Evolutionary conservation across 2,329 filamentous ascomycete genomes (phyloP), one percentile per base, ranked within the genome.

Genomic region (Nemania diffusa): DNA sequence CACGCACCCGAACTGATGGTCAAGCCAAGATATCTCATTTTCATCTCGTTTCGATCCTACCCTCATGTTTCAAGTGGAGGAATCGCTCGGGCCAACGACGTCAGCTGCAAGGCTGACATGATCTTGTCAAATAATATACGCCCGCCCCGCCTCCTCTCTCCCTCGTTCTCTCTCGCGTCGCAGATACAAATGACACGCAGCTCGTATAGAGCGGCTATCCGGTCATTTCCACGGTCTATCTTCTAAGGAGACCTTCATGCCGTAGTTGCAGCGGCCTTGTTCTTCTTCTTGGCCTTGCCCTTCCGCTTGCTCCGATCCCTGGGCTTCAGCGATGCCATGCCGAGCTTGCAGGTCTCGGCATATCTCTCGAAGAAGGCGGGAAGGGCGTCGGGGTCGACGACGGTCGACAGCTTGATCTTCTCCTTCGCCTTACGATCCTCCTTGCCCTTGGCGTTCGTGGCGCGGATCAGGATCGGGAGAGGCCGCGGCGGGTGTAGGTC

Each of bases 321-420:
- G 78, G 97, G 97, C 88, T 97, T 98, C 81, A 99, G 78, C 7
- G 91, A 90, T 56, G 87, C 85, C 94, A 98, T 97, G 5, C 94
- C 93, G 0, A 86, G 83, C 83, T 97, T 97, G 81, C 94, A 97
- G 2, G 94, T 86, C 73, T 98, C 96, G 24, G 94, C 94, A 82
- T 98, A 99, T 58, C 88, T 86, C 32, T 84, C 82, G 79, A 94
- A 99, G 77, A 99, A 99, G 0, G 79, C 83, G 61, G 97, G 94
- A 11, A 98, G 79, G 5, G 91, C 88, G 65, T 90, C 88, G 0
- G 91, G 88, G 62, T 91, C 85, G 0, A 98, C 94, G 0, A 97
- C 80, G 0, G 96, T 98, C 2, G 92, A 93, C 27, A 97, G 78
- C 79, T 94, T 97, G 72, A 92, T 81, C 72, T 91, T 90, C 63